Evolutionary conservation across 768 basidiomycete genomes (phyloP).

Genomic region (Suillus discolor): DNA sequence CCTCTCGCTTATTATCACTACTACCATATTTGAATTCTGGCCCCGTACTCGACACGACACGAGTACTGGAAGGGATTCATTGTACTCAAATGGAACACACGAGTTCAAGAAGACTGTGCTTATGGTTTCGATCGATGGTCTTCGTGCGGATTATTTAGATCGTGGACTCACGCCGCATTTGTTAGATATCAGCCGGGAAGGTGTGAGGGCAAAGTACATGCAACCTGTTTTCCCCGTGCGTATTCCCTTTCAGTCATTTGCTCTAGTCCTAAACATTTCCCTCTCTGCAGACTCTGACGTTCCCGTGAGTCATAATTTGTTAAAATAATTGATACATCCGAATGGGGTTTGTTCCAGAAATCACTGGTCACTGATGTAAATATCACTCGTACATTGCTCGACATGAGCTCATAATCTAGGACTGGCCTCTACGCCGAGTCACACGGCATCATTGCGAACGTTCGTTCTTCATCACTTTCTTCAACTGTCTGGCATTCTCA

Average conservation of each 20-base stretch:
- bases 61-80: conserved; percentile 22
- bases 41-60: not conserved
- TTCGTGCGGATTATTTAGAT: conserved; percentile 86
- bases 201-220: conserved; percentile 87
- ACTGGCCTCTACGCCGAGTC: conserved; percentile 90
- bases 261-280: conserved; percentile 12
- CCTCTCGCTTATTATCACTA: conserved; percentile 17
- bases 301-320: conserved; percentile 63
- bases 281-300: conserved; percentile 71
- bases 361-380: conserved; percentile 87
- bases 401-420: conserved; percentile 42
- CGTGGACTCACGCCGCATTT: conserved; percentile 84
- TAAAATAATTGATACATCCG: conserved; percentile 2
- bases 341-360: conserved; percentile 50
- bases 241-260: conserved; percentile 8
- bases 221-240: conserved; percentile 84
- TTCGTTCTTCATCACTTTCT: conserved; percentile 33
- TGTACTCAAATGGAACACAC: conserved; percentile 82
- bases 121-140: conserved; percentile 85
- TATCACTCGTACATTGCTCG: conserved; percentile 3
- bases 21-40: conserved; percentile 11
- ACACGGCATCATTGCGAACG: conserved; percentile 93
- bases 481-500: not conserved
- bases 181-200: conserved; percentile 76
- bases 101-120: conserved; percentile 79